Evolutionary conservation across 805 yeast genomes (phyloP), one percentile per base, ranked within the genome.

Genomic region (Candida tibetensis): DNA sequence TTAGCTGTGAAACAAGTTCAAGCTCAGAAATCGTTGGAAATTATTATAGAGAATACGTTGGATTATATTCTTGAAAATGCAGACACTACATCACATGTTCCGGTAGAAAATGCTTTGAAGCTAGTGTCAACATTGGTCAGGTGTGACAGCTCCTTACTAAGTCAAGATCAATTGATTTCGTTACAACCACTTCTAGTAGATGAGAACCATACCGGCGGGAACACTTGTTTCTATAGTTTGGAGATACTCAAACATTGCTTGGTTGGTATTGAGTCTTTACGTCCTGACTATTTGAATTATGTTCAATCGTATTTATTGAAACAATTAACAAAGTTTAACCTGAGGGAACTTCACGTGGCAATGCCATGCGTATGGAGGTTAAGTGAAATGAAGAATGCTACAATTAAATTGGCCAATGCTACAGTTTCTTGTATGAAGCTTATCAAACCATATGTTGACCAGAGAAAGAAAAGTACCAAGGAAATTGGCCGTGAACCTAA

Each of bases 321-420:
- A 23, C 62, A 76, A 22, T 56, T 86, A 22, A 81, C 90, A 2
- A 81, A 76, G 44, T 74, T 82, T 59, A 74, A 71, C 36, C 69
- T 72, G 0, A 66, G 56, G 40, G 93, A 85, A 47, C 57, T 86
- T 6, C 76, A 76, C n/a, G 81, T 81, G 51, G 95, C 91, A 0
- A 73, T 86, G 56, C 88, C 89, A 1, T 71, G 86, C 40, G 59
- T 78, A 3, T 80, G 88, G 83, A 58, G 57, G 6, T 61, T 85
- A 0, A 71, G 85, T 2, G 51, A 46, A 2, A 58, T 74, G 48
- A 65, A 71, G 28, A 60, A 67, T 1, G 78, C 76, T 34, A 69
- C 74, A 0, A 39, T 51, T 0, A 75, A 76, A 44, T 49, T 85
- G 4, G 76, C 79, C 0, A 76, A 72, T 45, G 90, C 90, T 0